Evolutionary conservation across 2,329 filamentous ascomycete species (phyloP).

Genomic region (Chrysoporthe puriensis): DNA sequence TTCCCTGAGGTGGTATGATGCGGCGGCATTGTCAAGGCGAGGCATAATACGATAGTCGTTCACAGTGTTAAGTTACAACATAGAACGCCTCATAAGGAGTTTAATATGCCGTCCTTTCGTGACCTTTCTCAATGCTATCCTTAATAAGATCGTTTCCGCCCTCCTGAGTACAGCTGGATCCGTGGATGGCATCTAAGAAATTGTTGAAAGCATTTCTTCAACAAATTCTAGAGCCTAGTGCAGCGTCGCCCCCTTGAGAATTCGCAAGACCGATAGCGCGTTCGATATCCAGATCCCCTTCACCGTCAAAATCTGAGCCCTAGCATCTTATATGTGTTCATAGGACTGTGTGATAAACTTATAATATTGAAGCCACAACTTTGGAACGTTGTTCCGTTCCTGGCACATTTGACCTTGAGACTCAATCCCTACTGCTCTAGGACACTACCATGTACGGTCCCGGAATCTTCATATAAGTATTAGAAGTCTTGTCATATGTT

Average conservation of each 20-base stretch:
- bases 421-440: conserved; percentile 32
- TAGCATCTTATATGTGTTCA: conserved; percentile 5
- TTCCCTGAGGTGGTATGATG: conserved; percentile 14
- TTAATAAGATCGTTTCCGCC: conserved; percentile 37
- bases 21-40: background rate
- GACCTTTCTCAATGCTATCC: conserved; percentile 45
- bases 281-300: conserved; percentile 22
- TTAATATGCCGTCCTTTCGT: conserved; percentile 39
- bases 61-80: conserved; percentile 42
- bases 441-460: background rate
- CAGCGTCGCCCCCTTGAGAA: conserved; percentile 28
- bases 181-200: conserved; percentile 51
- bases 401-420: too few relatives aligned
- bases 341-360: too few relatives aligned
- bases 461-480: background rate
- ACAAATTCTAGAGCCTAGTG: conserved; percentile 31
- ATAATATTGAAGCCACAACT: too few relatives aligned
- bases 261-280: conserved; percentile 20
- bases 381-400: too few relatives aligned
- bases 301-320: conserved; percentile 16
- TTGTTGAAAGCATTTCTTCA: conserved; percentile 40
- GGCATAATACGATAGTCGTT: conserved; percentile 14
- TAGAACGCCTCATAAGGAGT: conserved; percentile 37
- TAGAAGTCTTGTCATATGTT: background rate
- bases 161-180: conserved; percentile 48